These are phyloP conservation scores for Cystobasidium ongulense DNA, from an alignment of 768 basidiomycete genomes.

Conservation along the genomic window DNA sequence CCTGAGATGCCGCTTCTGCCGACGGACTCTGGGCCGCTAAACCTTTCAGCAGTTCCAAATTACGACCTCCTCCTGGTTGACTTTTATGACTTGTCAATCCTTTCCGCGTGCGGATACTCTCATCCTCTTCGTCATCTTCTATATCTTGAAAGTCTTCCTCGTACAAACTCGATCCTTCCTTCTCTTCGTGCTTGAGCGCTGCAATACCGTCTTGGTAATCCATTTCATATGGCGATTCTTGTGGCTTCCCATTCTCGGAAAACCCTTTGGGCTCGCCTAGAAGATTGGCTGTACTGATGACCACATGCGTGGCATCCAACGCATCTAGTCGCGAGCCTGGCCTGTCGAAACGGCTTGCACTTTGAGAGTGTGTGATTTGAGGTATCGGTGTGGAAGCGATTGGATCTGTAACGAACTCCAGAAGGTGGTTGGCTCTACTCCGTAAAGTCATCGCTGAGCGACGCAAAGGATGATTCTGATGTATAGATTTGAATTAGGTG, in stretches of 20 bases:
- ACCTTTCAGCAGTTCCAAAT: constrained; percentile 22
- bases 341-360: not conserved
- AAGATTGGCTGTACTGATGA: constrained; percentile 1
- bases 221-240: not conserved
- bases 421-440: constrained; percentile 72
- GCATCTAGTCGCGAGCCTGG: constrained; percentile 57
- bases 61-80: constrained; percentile 22
- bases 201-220: constrained; percentile 39
- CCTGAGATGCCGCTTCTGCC: not conserved
- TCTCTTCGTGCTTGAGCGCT: not conserved
- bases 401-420: constrained; percentile 80
- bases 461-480: constrained; percentile 78
- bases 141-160: constrained; percentile 20
- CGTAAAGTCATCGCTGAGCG: constrained; percentile 70
- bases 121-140: constrained; percentile 29
- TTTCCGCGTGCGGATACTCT: constrained; percentile 20
- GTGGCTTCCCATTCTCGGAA: constrained; percentile 39
- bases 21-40: not conserved
- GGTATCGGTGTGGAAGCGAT: constrained; percentile 51
- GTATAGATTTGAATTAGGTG: constrained; percentile 39
- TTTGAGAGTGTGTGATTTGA: constrained; percentile 6
- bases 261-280: not conserved
- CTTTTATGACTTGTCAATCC: constrained; percentile 19
- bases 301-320: constrained; percentile 54
- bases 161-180: not conserved